Evolutionary conservation across 371 early-diverging fungal species (phyloP).

Genomic region (Mortierella polycephala): DNA sequence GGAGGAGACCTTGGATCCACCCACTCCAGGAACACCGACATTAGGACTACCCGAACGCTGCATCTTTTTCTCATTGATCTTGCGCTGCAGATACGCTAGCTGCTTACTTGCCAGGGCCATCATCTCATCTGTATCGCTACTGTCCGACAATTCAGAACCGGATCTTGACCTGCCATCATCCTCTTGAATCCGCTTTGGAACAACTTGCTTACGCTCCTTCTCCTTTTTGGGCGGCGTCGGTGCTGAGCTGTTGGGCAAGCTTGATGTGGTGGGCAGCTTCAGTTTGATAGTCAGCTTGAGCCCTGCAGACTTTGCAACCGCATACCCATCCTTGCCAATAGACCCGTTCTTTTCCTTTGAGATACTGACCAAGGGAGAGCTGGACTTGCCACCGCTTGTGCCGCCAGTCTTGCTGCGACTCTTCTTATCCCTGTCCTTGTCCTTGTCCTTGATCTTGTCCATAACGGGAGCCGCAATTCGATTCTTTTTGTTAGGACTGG

Average conservation of each 20-base stretch:
- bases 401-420: too few species aligned
- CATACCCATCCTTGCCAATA: not conserved
- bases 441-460: too few species aligned
- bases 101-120: slow-evolving; percentile 40
- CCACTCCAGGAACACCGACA: not conserved
- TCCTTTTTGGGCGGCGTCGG: slow-evolving; percentile 5
- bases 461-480: too few species aligned
- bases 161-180: not conserved
- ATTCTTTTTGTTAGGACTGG: too few species aligned
- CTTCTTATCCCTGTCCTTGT: too few species aligned
- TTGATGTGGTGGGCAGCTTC: slow-evolving; percentile 21
- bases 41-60: slow-evolving; percentile 16
- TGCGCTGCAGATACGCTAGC: slow-evolving; percentile 43
- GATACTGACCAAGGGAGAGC: not conserved
- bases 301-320: slow-evolving; percentile 21
- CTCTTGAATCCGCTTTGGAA: slow-evolving; percentile 5
- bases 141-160: slow-evolving; percentile 6
- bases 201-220: not conserved
- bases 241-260: too few species aligned
- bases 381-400: not conserved
- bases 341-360: slow-evolving; percentile 3
- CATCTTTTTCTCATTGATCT: slow-evolving; percentile 35
- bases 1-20: not conserved
- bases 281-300: slow-evolving; percentile 44
- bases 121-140: slow-evolving; percentile 50